Base-by-base conservation (phyloP, 2,329 filamentous ascomycete genomes). In the Fusarium sp. region DNA sequence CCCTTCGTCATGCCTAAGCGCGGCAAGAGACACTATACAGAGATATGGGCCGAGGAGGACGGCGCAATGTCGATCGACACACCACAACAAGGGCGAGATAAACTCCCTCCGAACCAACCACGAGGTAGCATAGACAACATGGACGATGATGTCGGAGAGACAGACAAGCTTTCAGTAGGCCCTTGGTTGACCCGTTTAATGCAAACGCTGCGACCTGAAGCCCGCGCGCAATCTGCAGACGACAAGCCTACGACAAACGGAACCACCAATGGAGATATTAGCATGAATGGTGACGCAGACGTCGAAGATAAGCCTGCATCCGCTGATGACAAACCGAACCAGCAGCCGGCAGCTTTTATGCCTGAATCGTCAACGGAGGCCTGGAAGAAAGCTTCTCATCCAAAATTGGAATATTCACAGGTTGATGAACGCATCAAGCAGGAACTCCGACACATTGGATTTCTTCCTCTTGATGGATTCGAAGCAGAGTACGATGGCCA, bases 21-120 rank as follows among this genome's bases (percentile, higher is more conserved):
- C 28, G 95, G 95, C 50, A 93, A 94, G 81, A 92, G 91, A 76
- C 92, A 94, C 79, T 99, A 98, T 83, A 91, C 89, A 30, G 95
- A 98, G 68, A 87, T 96, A 15, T 99, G 96, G 96, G 93, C 94
- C 0, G 95, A 97, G 75, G 96, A 99, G 80, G 96, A 99, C 79
- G 94, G 94, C 15, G 86, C 89, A 53, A 92, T 94, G 86, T 88
- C 91, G 42, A 85, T 95, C 12, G 94, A 97, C 79, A 87, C 89
- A 9, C 87, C 89, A 9, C 86, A 88, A 40, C 86, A 88, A 68
- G 86, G 86, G 30, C 86, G 88, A 44, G 91, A 94, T 63, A 91
- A 90, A 73, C 87, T 94, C 11, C 89, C 94, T 2, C 87, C 93
- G 3, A 97, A 98, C 79, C 92, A 96, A 76, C 88, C 95, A 3